Percentiles rank a stretch among this genome's conserved stretches.
Conservation (phyloP, 1,284 basidiomycete genomes). For the Ganoderma sinense region DNA sequence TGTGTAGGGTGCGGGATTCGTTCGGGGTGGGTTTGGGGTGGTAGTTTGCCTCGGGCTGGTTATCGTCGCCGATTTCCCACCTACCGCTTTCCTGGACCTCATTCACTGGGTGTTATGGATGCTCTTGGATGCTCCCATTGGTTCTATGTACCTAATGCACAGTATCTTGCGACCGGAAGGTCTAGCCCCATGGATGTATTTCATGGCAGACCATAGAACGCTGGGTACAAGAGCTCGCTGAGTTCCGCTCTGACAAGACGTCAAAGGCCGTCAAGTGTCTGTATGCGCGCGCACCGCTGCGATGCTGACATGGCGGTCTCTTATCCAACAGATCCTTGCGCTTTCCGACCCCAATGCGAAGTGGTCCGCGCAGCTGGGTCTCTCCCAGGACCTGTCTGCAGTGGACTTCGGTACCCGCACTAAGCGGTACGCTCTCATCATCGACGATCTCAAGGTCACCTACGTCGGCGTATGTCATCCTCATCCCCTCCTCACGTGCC, state of each 20-base stretch:
- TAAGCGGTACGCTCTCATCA: constrained; percentile 72
- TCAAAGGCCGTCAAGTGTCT: neutral
- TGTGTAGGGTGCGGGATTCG: too few species aligned
- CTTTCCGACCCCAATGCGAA: constrained; percentile 69
- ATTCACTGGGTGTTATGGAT: neutral
- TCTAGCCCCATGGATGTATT: too few species aligned
- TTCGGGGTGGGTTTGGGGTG: too few species aligned
- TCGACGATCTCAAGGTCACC: constrained; percentile 76
- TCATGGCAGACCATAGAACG: neutral
- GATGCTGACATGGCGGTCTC: neutral
- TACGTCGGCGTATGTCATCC: constrained; percentile 60
- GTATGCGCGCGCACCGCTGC: neutral
- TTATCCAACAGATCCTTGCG: constrained; percentile 50
- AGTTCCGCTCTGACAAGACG: neutral
- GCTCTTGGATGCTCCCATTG: too few species aligned
- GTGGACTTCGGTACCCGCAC: constrained; percentile 77
- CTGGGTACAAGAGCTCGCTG: neutral
- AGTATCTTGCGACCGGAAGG: too few species aligned
- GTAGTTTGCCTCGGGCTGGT: neutral
- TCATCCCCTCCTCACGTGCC: neutral
- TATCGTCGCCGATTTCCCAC: neutral
- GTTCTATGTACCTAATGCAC: too few species aligned
- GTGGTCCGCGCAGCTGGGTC: constrained; percentile 71
- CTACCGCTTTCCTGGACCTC: neutral
- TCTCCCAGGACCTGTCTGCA: constrained; percentile 64